phyloP scores from a whole-genome alignment of 208 protist species.

The Strigomonas culicis region DNA sequence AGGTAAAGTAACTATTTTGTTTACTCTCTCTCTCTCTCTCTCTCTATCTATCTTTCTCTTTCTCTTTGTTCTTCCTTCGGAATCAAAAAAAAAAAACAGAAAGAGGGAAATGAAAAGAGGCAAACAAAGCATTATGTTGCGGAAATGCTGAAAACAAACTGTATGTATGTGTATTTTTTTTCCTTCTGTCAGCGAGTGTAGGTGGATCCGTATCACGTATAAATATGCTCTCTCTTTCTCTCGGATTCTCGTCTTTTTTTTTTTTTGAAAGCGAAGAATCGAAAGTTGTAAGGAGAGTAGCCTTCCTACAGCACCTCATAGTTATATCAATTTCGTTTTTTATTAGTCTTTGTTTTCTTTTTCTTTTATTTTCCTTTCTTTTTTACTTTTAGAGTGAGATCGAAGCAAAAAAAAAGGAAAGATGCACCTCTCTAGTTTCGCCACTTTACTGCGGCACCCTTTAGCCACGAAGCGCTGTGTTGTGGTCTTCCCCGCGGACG shows the following conservation, averaged over 20 bases:
- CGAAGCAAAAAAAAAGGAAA: neutral
- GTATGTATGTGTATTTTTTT: neutral
- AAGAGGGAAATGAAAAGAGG: constrained; percentile 7
- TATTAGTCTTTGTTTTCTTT: constrained; percentile 8
- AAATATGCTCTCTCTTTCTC: neutral
- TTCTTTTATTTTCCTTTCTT: neutral
- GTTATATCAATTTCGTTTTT: constrained; percentile 1
- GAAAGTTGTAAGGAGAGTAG: no score
- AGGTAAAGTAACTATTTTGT: no score
- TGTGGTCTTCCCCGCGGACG: constrained; percentile 35
- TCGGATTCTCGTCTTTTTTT: constrained; percentile 1
- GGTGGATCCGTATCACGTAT: neutral
- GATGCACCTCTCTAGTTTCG: constrained; percentile 2
- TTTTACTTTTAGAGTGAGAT: constrained; percentile 5
- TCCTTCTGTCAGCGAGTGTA: constrained; percentile 10
- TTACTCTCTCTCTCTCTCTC: no score
- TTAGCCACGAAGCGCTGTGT: constrained; percentile 74
- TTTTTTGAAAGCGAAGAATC: neutral
- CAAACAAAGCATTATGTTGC: neutral
- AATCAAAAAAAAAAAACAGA: no score
- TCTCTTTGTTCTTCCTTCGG: no score
- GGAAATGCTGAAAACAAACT: constrained; percentile 2
- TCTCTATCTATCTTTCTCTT: no score
- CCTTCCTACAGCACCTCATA: neutral
- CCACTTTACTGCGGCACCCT: constrained; percentile 62